Conservation (phyloP, 2,329 filamentous ascomycete species). For the Sarocladium strictum region DNA sequence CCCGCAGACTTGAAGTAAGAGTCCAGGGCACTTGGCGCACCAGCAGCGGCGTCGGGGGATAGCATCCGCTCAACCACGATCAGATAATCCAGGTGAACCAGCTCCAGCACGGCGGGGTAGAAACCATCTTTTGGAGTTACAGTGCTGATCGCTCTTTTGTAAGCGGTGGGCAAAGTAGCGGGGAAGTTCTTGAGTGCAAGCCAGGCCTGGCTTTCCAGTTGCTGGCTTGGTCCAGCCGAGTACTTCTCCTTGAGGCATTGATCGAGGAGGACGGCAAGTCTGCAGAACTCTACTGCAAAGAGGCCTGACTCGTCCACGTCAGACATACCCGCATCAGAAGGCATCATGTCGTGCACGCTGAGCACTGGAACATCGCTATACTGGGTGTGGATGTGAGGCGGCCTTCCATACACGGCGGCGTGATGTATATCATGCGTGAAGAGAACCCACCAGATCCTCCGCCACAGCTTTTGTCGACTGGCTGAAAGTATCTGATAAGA, state of each 20-base stretch:
- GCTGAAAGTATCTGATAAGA: background rate
- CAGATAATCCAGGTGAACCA: constrained; percentile 1
- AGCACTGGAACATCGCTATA: constrained; percentile 1
- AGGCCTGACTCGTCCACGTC: background rate
- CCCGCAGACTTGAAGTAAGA: constrained; percentile 5
- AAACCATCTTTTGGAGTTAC: background rate
- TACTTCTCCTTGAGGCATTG: background rate
- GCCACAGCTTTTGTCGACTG: background rate
- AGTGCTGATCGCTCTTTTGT: background rate
- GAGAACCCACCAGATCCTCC: background rate
- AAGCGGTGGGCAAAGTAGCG: background rate
- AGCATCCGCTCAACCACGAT: constrained; percentile 5
- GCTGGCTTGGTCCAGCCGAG: background rate
- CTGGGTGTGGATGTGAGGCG: constrained; percentile 1
- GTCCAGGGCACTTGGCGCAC: background rate
- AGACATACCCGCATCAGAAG: background rate
- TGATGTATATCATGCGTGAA: constrained; percentile 1
- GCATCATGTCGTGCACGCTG: background rate
- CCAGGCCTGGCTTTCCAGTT: background rate
- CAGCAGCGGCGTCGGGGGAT: background rate
- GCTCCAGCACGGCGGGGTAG: constrained; percentile 2
- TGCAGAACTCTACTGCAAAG: background rate
- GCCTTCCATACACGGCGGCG: background rate
- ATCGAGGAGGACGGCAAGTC: background rate
- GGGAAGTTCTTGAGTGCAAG: constrained; percentile 5